Evolutionary conservation across 2,329 filamentous ascomycete species (phyloP), one percentile per base, ranked within the genome.

Genomic region (Talaromyces sp.): DNA sequence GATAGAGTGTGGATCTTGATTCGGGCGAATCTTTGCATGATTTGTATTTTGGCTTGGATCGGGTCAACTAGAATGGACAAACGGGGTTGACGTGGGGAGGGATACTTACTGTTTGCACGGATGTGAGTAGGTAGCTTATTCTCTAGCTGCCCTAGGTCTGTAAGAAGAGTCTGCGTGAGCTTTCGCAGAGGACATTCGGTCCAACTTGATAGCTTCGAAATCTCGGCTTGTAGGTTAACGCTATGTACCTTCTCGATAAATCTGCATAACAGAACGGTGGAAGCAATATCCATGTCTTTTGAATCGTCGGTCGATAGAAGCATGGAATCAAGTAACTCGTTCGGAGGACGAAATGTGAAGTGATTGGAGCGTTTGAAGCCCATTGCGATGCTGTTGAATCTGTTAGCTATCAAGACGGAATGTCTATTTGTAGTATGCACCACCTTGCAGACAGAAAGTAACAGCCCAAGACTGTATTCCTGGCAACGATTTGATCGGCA

Each of bases 381-480:
- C 39, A 60, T 63, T 39, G 46, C 14, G 25, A 55, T 31, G 31
- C 61, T 63, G n/a, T 33, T 21, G n/a, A 33, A 8, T 44, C 11
- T 63, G 23, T 25, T 3, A 54, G 23, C 44, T 18, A 28, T 2
- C 5, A 3, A 35, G 18, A n/a, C n/a, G 18, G 18, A 23, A 44
- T 28, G 18, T 1, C 14, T 18, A n/a, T 2, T 54, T 21, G 16
- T n/a, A 23, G n/a, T 16, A 3, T 12, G 12, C 16, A 23, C 61
- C 31, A 63, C 61, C 23, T 60, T 40, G 46, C 31, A n/a, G 48
- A 63, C 40, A 46, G 23, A 14, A 44, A 56, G 35, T 63, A 63
- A n/a, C 61, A 63, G 2, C 57, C 61, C 40, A 63, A 23, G 18
- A 59, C 3, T 11, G 23, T 23, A 56, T 60, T 63, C 9, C 37